Base-by-base conservation (phyloP, 495 filamentous ascomycete genomes). In the Corynascus novoguineensis region DNA sequence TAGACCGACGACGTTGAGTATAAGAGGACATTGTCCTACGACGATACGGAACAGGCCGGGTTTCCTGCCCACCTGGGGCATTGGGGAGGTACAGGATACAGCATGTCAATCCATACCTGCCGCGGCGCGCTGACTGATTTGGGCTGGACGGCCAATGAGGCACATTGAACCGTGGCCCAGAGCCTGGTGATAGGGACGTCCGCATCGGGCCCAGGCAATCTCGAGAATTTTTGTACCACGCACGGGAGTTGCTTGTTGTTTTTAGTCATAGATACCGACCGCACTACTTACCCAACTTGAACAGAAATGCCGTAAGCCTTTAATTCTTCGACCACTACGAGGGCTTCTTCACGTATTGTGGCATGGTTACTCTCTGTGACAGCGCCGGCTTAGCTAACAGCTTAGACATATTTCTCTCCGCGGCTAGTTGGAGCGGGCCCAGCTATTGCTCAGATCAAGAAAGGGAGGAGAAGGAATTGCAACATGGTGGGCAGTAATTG, bases 251-350 rank as follows among this genome's bases (percentile, higher is more conserved):
- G n/a, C 28, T 4, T 5, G 29, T 4, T 50, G 12, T 50, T 15
- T 50, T 50, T 37, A 37, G 31, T 37, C 29, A 37, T n/a, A 37
- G 28, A 50, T 50, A 37, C 47, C 47, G 31, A 50, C 37, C 47
- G n/a, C n/a, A n/a, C n/a, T n/a, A n/a, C 15, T 50, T 50, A 37
- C 47, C 47, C 47, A 31, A 19, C 29, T 22, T 19, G 31, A 21
- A 1, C 17, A 35, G 31, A n/a, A n/a, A 12, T 32, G 28, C 17
- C 8, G 27, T 11, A 28, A 3, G 14, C 12, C 11, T 28, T 15
- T 48, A 25, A 28, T 48, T 31, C 8, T 3, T 17, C 0, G 8
- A 28, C 45, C 45, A 48, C 45, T 48, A 27, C n/a, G 14, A 32
- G n/a, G n/a, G 45, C 45, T 19, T 32, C 27, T 17, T 48, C n/a